Evolutionary conservation across 2,329 filamentous ascomycete species (phyloP).

Genomic region (Botrytis sinoallii): DNA sequence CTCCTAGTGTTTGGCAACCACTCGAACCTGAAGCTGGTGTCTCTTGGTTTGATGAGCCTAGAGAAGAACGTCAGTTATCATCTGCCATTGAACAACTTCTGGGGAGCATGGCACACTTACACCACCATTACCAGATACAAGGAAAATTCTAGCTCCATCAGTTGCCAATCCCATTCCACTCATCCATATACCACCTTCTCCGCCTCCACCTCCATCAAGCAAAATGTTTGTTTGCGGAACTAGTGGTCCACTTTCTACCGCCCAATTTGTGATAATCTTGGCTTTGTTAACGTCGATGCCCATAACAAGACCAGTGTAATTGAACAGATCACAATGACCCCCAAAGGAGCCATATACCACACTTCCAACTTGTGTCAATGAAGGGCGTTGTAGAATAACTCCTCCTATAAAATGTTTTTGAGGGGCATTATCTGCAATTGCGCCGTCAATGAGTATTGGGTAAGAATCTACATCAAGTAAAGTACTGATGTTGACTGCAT

Average conservation of each 20-base stretch:
- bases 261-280: conserved; percentile 32
- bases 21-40: conserved; percentile 38
- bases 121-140: conserved; percentile 38
- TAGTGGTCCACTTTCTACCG: conserved; percentile 42
- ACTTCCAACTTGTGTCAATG: conserved; percentile 17
- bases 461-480: conserved; percentile 20
- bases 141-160: conserved; percentile 35
- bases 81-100: not conserved
- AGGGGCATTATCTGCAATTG: conserved; percentile 22
- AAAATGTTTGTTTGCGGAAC: conserved; percentile 34
- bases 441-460: conserved; percentile 24
- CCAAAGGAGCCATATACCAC: conserved; percentile 23
- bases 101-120: not conserved
- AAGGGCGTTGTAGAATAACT: conserved; percentile 23
- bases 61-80: conserved; percentile 1
- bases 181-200: conserved; percentile 40
- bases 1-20: conserved; percentile 41
- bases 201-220: conserved; percentile 37
- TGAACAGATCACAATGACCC: conserved; percentile 26
- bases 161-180: conserved; percentile 38
- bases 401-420: conserved; percentile 25
- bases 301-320: conserved; percentile 41
- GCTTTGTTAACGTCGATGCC: conserved; percentile 43
- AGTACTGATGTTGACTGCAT: conserved; percentile 23
- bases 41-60: conserved; percentile 37